A percentile compares a stretch with the other conserved stretches of the same genome.
Evolutionary conservation across 23 red algal genomes (phyloP).

Genomic region (Gracilaria gracilis): DNA sequence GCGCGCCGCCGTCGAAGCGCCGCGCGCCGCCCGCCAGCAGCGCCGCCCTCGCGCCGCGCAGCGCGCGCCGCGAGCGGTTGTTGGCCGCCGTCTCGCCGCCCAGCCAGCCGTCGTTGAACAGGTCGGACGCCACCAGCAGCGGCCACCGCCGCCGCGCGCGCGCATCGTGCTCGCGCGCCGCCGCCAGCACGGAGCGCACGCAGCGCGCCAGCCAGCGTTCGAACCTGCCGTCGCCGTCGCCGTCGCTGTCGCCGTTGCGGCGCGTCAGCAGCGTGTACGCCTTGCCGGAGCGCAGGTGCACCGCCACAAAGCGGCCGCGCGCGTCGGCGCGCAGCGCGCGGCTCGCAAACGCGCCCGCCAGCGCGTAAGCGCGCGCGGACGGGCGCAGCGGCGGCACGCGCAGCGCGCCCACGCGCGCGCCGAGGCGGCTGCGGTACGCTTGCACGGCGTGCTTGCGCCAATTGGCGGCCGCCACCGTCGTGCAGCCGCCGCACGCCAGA

Average conservation of each 20-base stretch:
- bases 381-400: slow-evolving; percentile 8
- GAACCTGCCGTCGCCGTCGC: background rate
- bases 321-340: background rate
- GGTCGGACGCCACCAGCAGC: slow-evolving; percentile 50
- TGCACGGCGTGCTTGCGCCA: slow-evolving; percentile 51
- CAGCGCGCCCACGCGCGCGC: background rate
- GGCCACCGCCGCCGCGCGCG: slow-evolving; percentile 1
- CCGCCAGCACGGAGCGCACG: background rate
- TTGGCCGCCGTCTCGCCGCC: slow-evolving; percentile 10
- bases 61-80: background rate
- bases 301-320: background rate
- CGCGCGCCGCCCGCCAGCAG: too few relatives aligned
- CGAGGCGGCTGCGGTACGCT: background rate
- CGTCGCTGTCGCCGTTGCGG: background rate
- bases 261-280: slow-evolving; percentile 35
- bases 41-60: background rate
- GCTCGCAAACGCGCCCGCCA: background rate
- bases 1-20: too few relatives aligned
- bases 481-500: background rate
- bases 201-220: slow-evolving; percentile 14
- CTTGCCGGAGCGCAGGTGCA: slow-evolving; percentile 49
- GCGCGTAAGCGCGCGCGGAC: background rate
- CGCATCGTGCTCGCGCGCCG: slow-evolving; percentile 2
- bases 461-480: slow-evolving; percentile 41
- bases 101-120: slow-evolving; percentile 62